Conservation (phyloP, 768 basidiomycete species). For the Suillus luteus region DNA sequence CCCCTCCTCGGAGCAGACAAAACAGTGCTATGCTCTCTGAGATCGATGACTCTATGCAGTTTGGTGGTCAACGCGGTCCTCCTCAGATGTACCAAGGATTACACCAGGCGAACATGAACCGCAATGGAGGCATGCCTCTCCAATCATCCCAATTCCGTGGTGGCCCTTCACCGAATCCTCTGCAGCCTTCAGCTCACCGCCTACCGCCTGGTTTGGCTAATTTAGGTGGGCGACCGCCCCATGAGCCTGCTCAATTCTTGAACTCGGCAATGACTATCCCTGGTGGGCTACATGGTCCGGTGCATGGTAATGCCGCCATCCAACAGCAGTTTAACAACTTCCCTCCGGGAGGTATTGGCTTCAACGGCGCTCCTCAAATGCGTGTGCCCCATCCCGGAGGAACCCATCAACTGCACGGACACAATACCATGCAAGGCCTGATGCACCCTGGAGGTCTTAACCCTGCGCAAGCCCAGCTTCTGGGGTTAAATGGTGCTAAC, state of each 20-base stretch:
- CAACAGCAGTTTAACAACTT: slow-evolving; percentile 59
- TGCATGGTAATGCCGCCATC: slow-evolving; percentile 48
- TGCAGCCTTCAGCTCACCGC: slow-evolving; percentile 53
- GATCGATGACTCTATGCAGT: slow-evolving; percentile 64
- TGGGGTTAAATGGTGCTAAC: slow-evolving; percentile 47
- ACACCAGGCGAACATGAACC: slow-evolving; percentile 51
- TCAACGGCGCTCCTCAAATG: slow-evolving; percentile 43
- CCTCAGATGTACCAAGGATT: slow-evolving; percentile 59
- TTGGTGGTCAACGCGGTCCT: slow-evolving; percentile 58
- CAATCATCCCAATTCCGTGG: slow-evolving; percentile 70
- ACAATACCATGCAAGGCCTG: slow-evolving; percentile 53
- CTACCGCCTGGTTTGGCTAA: slow-evolving; percentile 82
- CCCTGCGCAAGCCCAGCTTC: slow-evolving; percentile 49
- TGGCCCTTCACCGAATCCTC: slow-evolving; percentile 62
- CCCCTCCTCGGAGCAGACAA: slow-evolving; percentile 64
- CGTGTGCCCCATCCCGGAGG: slow-evolving; percentile 51
- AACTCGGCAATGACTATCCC: slow-evolving; percentile 45
- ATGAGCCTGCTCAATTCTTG: slow-evolving; percentile 69
- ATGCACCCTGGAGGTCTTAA: slow-evolving; percentile 55
- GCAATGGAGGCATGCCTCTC: slow-evolving; percentile 54
- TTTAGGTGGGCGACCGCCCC: slow-evolving; percentile 78
- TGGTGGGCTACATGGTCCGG: slow-evolving; percentile 45
- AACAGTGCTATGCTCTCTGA: slow-evolving; percentile 56
- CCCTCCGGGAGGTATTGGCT: slow-evolving; percentile 45
- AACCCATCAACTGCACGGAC: slow-evolving; percentile 50